Conservation (phyloP, 2,329 filamentous ascomycete species). For the Lecanicillium sp. region DNA sequence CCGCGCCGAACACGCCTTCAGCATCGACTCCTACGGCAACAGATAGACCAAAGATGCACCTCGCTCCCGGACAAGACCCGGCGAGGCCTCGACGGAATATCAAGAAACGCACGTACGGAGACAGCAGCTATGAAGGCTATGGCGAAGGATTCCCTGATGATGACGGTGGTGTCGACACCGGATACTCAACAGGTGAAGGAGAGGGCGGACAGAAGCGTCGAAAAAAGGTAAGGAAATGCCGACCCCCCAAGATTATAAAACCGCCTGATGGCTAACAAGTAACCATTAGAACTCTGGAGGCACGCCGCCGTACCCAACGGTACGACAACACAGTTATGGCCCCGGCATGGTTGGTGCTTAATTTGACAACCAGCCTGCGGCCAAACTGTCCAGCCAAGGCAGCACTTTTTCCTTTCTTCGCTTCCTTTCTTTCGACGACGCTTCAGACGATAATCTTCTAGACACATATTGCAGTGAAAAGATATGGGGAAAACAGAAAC, state of each 20-base stretch:
- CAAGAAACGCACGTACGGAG: conserved; percentile 71
- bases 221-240: conserved; percentile 47
- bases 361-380: conserved; percentile 9
- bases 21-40: conserved; percentile 23
- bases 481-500: conserved; percentile 8
- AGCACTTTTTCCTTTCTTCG: conserved; percentile 6
- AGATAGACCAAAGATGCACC: conserved; percentile 30
- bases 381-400: too few species aligned
- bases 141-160: conserved; percentile 65
- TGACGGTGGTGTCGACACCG: conserved; percentile 47
- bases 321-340: conserved; percentile 47
- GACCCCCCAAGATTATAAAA: too few species aligned
- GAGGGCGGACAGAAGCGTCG: conserved; percentile 58
- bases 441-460: neutral
- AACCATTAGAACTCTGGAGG: conserved; percentile 36
- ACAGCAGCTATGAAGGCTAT: conserved; percentile 68
- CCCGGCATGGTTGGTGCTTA: conserved; percentile 52
- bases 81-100: conserved; percentile 55
- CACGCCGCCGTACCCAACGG: conserved; percentile 32
- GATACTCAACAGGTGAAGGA: conserved; percentile 67
- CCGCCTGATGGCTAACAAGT: neutral
- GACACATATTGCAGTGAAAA: too few species aligned
- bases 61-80: conserved; percentile 33
- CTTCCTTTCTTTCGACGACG: neutral
- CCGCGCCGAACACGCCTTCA: conserved; percentile 46